These are phyloP conservation scores for Jackrogersella multiformis DNA, from an alignment of 495 filamentous ascomycete genomes.

Conservation along the genomic window DNA sequence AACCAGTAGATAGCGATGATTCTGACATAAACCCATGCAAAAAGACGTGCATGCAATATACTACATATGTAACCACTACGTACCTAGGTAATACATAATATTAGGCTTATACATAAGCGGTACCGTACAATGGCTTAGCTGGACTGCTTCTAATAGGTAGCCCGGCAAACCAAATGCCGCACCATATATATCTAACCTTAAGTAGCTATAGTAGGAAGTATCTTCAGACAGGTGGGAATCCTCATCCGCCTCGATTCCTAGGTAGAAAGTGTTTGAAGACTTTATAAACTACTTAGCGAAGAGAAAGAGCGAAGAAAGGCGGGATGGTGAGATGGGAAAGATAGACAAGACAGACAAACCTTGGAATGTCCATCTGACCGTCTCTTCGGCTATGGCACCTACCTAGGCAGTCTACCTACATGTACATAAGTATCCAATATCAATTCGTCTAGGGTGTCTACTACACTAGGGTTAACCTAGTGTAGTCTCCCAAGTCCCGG, in stretches of 20 bases:
- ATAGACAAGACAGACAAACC: not conserved
- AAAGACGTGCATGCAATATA: not conserved
- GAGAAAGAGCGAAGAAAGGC: not conserved
- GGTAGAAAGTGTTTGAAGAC: no score
- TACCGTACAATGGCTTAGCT: constrained; percentile 8
- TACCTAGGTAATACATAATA: no score
- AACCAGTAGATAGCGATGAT: constrained; percentile 12
- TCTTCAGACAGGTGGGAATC: no score
- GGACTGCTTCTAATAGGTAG: constrained; percentile 4
- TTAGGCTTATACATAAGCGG: no score
- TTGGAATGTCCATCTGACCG: not conserved
- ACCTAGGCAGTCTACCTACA: no score
- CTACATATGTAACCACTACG: no score
- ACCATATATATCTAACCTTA: no score
- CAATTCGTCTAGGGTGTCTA: not conserved
- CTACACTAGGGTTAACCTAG: not conserved
- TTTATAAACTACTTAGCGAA: no score
- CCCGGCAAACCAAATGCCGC: no score
- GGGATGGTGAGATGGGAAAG: not conserved
- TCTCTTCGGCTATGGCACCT: constrained; percentile 11
- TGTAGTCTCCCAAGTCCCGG: not conserved
- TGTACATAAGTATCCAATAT: no score
- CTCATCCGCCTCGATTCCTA: no score
- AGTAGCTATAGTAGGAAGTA: no score
- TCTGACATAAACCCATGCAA: constrained; percentile 12